These are phyloP conservation scores for Deuterostichococcus epilithicus DNA, from an alignment of 139 green algal species.

Conservation along the genomic window DNA sequence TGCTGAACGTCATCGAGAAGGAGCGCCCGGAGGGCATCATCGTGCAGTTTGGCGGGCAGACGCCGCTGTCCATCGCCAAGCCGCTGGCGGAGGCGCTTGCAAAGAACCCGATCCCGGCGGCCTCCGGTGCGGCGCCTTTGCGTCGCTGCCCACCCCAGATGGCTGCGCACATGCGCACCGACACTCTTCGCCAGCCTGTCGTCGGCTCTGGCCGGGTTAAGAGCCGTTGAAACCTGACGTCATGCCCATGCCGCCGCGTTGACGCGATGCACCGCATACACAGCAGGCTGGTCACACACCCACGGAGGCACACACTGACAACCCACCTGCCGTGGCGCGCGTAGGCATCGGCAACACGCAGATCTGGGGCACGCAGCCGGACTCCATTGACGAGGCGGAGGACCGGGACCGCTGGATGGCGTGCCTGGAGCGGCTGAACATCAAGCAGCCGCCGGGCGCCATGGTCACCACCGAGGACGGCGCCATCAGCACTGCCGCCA, in stretches of 20 bases:
- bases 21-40: conserved; percentile 98
- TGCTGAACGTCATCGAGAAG: conserved; percentile 95
- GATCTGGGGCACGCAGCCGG: conserved; percentile 95
- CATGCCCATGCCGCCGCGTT: no score
- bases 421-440: conserved; percentile 73
- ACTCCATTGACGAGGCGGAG: conserved; percentile 95
- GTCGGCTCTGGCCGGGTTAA: no score
- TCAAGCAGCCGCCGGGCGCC: conserved; percentile 78
- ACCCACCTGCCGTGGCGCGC: no score
- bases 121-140: conserved; percentile 39
- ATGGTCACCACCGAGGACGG: conserved; percentile 58
- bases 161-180: no score
- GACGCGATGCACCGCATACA: no score
- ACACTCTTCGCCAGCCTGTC: no score
- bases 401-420: conserved; percentile 83
- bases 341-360: conserved; percentile 78
- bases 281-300: no score
- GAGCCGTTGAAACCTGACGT: no score
- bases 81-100: conserved; percentile 73
- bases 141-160: no score
- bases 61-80: conserved; percentile 89
- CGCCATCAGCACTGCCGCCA: conserved; percentile 69
- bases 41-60: conserved; percentile 99
- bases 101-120: conserved; percentile 67
- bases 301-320: no score